These are phyloP conservation scores for Chaetomium cochliodes DNA, from an alignment of 495 filamentous ascomycete species.

Conservation along the genomic window DNA sequence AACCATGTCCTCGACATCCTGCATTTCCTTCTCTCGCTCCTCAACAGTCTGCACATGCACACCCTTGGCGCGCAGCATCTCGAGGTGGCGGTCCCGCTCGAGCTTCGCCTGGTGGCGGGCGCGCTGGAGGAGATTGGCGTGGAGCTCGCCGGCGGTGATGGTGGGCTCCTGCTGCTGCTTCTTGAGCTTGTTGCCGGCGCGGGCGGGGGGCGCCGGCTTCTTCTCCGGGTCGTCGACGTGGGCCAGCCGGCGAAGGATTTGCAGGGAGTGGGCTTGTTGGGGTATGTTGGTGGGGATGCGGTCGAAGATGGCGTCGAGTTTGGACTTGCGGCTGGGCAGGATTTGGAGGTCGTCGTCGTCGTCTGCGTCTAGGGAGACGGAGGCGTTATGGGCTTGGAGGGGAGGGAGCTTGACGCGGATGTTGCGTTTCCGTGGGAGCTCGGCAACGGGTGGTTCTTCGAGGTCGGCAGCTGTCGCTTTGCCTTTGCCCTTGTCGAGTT, in stretches of 20 bases:
- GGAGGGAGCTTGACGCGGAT: constrained; percentile 45
- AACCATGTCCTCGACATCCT: constrained; percentile 81
- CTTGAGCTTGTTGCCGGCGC: constrained; percentile 29
- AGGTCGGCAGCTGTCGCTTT: constrained; percentile 42
- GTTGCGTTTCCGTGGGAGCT: constrained; percentile 36
- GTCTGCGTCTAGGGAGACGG: constrained; percentile 37
- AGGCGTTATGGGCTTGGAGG: constrained; percentile 31
- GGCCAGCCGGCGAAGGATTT: constrained; percentile 68
- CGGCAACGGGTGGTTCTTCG: constrained; percentile 18
- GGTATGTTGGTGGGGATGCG: constrained; percentile 57
- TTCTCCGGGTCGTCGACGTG: constrained; percentile 62
- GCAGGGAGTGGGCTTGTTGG: constrained; percentile 63
- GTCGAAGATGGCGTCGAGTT: constrained; percentile 63
- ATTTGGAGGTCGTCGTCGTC: constrained; percentile 47
- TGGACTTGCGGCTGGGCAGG: constrained; percentile 37
- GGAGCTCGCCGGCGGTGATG: constrained; percentile 68
- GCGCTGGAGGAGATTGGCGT: constrained; percentile 61
- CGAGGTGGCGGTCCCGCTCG: constrained; percentile 75
- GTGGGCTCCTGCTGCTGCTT: constrained; percentile 39
- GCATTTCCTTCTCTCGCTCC: constrained; percentile 72
- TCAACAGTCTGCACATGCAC: constrained; percentile 81
- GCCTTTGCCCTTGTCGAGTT: constrained; percentile 56
- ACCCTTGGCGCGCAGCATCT: constrained; percentile 72
- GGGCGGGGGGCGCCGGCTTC: constrained; percentile 20
- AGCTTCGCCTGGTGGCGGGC: constrained; percentile 76